Evolutionary conservation across 2,329 filamentous ascomycete genomes (phyloP), one percentile per base, ranked within the genome.

Genomic region (Colletotrichum destructivum): DNA sequence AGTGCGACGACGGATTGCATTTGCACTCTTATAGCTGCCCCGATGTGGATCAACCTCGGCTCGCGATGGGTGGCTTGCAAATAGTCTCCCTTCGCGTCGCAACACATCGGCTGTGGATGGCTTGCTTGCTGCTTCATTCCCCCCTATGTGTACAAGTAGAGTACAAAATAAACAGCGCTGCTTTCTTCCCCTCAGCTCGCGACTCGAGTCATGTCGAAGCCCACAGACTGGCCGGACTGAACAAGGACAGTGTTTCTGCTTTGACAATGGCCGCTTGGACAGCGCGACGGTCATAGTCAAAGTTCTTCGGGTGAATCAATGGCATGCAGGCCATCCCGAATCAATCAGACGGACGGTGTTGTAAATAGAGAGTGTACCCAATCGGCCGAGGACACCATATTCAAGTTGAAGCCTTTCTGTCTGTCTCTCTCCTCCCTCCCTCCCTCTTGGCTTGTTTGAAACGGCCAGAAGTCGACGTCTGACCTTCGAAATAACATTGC

Each of bases 241-340:
- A 21, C 23, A 35, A 15, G 54, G 2, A 16, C 2, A 15, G 8
- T 2, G 18, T 5, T 21, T 56, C 35, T 40, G 54, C 35, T 56
- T 40, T 40, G 54, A 40, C 35, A 11, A 35, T 35, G 31, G 35
- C 54, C 54, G 54, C 54, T 56, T 40, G 35, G 54, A 56, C 35
- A 18, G 6, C n/a, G 42, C 16, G 42, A 15, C 16, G 2, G 2
- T 5, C n/a, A 15, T 4, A 23, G 2, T 16, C 12, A 13, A 21
- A 6, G 9, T 35, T 35, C 4, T 16, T 40, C 35, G 54, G 54
- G 13, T 16, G 18, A 56, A 38, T 12, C 54, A 31, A 23, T 56
- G 54, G n/a, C 35, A 7, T 21, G n/a, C n/a, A 23, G 35, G 35
- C n/a, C 11, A n/a, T 40, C 12, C 12, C 13, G 54, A 38, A 40